A percentile compares a stretch with the other conserved stretches of the same genome.
Evolutionary conservation across 2,329 filamentous ascomycete genomes (phyloP).

Genomic region (Aspergillus pseudoterreus): DNA sequence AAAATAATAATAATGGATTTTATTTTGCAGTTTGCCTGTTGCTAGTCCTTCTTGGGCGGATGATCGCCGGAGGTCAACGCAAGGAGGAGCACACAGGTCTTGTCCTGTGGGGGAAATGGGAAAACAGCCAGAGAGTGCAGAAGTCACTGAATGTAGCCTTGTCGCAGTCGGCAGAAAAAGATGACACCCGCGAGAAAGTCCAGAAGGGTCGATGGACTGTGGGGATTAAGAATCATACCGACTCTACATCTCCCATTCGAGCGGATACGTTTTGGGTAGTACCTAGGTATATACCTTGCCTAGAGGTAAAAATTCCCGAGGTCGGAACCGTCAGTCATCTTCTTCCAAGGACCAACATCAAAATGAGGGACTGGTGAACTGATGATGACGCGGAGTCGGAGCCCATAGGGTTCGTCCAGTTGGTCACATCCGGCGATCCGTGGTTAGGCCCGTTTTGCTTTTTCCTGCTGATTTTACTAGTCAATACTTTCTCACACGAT

Average conservation of each 20-base stretch:
- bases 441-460: neutral
- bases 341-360: neutral
- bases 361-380: neutral
- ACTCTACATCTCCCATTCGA: neutral
- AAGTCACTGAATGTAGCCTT: no score
- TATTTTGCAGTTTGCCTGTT: no score
- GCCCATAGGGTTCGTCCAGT: neutral
- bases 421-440: conserved; percentile 8
- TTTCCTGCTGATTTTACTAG: neutral
- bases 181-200: conserved; percentile 2
- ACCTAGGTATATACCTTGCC: neutral
- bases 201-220: conserved; percentile 15
- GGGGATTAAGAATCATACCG: conserved; percentile 1
- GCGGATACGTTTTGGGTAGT: neutral
- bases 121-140: no score
- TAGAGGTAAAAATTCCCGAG: no score
- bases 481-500: no score
- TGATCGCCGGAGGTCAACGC: conserved; percentile 18
- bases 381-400: conserved; percentile 9
- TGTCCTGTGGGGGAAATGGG: no score
- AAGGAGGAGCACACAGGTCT: conserved; percentile 13
- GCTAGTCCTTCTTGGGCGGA: conserved; percentile 12
- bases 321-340: no score
- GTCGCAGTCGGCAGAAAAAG: neutral
- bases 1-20: no score